A percentile compares a stretch with the other conserved stretches of the same genome.
These are phyloP conservation scores for Gaillardinia entomophila DNA, from an alignment of 805 yeast genomes.

Conservation along the genomic window DNA sequence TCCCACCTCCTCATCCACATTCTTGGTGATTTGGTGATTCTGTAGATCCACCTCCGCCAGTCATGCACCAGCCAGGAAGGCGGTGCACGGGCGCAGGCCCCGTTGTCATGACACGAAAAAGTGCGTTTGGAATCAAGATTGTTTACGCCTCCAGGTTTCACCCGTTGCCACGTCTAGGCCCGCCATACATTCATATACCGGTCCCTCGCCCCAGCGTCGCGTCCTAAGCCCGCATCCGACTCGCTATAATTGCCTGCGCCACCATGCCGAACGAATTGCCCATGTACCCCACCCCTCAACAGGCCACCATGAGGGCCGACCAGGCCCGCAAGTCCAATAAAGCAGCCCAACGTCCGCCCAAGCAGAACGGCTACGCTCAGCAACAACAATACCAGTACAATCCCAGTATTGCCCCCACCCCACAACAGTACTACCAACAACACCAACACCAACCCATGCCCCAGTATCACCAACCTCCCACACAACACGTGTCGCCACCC, in stretches of 20 bases:
- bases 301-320: conserved; percentile 23
- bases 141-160: too few relatives aligned
- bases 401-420: conserved; percentile 3
- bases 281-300: conserved; percentile 41
- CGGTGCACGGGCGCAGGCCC: too few relatives aligned
- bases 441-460: conserved; percentile 5
- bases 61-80: too few relatives aligned
- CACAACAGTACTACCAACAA: conserved; percentile 7
- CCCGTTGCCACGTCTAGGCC: too few relatives aligned
- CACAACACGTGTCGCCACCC: conserved; percentile 2
- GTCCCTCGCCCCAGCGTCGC: too few relatives aligned
- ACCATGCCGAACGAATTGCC: conserved; percentile 31
- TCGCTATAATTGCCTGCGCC: too few relatives aligned
- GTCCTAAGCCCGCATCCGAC: too few relatives aligned
- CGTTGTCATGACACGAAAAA: too few relatives aligned
- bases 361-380: conserved; percentile 4
- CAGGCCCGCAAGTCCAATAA: conserved; percentile 4
- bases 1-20: too few relatives aligned
- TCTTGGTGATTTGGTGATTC: too few relatives aligned
- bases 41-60: too few relatives aligned
- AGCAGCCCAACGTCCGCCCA: conserved; percentile 7
- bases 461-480: conserved; percentile 8
- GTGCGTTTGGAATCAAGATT: too few relatives aligned
- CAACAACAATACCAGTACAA: conserved; percentile 3
- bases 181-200: conserved; percentile 1